Evolutionary conservation across 108 stramenopile genomes (phyloP).

Genomic region (Skeletonema tropicum): DNA sequence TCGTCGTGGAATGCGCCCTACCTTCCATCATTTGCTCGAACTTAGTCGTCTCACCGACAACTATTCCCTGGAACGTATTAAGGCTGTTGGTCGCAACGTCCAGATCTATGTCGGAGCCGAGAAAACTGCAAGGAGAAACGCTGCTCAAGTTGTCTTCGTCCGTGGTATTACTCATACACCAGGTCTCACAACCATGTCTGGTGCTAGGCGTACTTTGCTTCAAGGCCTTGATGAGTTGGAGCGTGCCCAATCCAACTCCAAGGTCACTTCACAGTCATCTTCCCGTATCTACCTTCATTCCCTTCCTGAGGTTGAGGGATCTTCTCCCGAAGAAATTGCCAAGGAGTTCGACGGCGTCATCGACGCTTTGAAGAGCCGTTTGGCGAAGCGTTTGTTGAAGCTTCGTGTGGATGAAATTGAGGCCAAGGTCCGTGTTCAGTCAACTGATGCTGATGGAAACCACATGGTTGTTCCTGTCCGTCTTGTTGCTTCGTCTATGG

Average conservation of each 20-base stretch:
- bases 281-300: constrained; percentile 94
- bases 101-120: constrained; percentile 94
- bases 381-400: constrained; percentile 91
- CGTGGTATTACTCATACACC: constrained; percentile 91
- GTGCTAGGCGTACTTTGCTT: constrained; percentile 78
- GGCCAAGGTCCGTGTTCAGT: constrained; percentile 87
- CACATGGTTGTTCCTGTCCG: constrained; percentile 81
- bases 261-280: constrained; percentile 87
- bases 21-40: constrained; percentile 95
- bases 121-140: constrained; percentile 65
- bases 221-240: constrained; percentile 96
- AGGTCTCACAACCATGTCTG: constrained; percentile 70
- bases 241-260: constrained; percentile 90
- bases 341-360: constrained; percentile 69
- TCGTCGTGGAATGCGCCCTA: constrained; percentile 95
- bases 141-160: constrained; percentile 92
- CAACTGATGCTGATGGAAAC: constrained; percentile 65
- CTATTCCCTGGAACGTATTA: constrained; percentile 85
- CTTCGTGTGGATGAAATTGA: constrained; percentile 98
- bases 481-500: constrained; percentile 93
- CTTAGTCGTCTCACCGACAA: constrained; percentile 81
- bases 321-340: constrained; percentile 74
- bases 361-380: constrained; percentile 75
- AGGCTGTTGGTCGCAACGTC: constrained; percentile 89
- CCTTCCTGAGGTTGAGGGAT: constrained; percentile 80